Evolutionary conservation across 768 basidiomycete genomes (phyloP), one percentile per base, ranked within the genome.

Genomic region (Erythrobasidium yunnanense): DNA sequence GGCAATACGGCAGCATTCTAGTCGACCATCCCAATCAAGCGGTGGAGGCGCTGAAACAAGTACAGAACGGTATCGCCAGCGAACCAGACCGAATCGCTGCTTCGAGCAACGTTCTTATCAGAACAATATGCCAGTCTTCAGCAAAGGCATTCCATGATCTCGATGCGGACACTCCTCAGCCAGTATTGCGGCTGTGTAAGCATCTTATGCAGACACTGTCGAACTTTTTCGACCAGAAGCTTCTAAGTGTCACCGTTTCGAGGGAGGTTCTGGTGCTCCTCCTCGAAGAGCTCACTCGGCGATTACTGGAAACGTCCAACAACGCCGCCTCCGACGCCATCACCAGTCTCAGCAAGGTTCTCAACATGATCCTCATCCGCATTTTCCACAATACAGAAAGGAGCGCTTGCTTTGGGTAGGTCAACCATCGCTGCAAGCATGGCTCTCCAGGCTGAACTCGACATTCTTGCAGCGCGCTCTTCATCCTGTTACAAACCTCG

Each of bases 301-400:
- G 93, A 5, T 81, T 99, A 22, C 81, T 99, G 20, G 88, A 95
- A 75, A 96, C 93, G 29, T 93, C 97, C 73, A 88, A 91, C 71
- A 89, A 84, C 70, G 77, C 81, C 17, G 82, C 87, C 51, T 84
- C 83, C 74, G 87, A 90, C 73, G 84, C 71, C 22, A 71, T 95
- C 45, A 90, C 91, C 74, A 95, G 97, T 74, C 74, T 97, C 66
- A 91, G 90, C 4, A 84, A 88, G 54, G 97, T 95, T 76, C 92
- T 99, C 78, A 99, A 99, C 76, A 92, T 96, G 88, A 91, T 97
- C 66, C 87, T 97, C 68, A 79, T 99, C 65, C 86, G 92, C 32
- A 76, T 95, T 60, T 93, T 99, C 78, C 87, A 90, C 33, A 90
- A 8, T 60, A 87, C 87, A 17, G 81, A 90, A 69, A 81, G 87